Evolutionary conservation across 2,329 filamentous ascomycete genomes (phyloP).

Genomic region (Fusarium tupiense): DNA sequence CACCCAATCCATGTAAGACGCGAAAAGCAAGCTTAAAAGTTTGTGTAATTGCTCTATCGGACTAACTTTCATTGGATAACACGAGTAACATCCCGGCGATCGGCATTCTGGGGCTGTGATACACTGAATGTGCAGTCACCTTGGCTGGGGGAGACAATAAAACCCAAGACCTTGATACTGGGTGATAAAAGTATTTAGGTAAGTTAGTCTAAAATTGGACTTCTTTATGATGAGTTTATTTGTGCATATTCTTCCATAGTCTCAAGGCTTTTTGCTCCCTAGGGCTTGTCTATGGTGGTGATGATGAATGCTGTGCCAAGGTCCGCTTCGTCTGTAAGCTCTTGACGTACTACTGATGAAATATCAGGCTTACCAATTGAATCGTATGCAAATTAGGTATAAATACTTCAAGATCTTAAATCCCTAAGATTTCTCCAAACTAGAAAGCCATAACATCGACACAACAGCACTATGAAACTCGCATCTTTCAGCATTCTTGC

Average conservation of each 20-base stretch:
- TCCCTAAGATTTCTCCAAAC: accelerated
- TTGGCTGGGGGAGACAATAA: too few species aligned
- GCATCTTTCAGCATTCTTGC: background rate
- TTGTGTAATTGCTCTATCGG: accelerated
- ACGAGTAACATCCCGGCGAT: background rate
- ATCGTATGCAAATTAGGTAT: background rate
- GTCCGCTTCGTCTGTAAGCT: background rate
- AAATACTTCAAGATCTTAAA: accelerated
- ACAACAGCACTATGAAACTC: background rate
- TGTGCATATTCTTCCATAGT: too few species aligned
- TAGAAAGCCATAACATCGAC: background rate
- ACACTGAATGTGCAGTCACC: too few species aligned
- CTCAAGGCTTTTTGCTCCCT: too few species aligned
- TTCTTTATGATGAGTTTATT: too few species aligned
- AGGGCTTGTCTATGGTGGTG: background rate
- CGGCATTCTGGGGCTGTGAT: background rate
- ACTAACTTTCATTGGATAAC: background rate
- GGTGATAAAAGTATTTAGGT: too few species aligned
- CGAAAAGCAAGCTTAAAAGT: background rate
- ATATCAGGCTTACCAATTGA: background rate
- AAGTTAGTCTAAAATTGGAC: too few species aligned
- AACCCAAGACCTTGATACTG: accelerated
- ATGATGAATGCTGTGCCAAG: background rate
- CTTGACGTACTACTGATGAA: accelerated
- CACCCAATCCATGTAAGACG: background rate